Evolutionary conservation across 1,284 basidiomycete species (phyloP).

Genomic region (Pterulicium gracile): DNA sequence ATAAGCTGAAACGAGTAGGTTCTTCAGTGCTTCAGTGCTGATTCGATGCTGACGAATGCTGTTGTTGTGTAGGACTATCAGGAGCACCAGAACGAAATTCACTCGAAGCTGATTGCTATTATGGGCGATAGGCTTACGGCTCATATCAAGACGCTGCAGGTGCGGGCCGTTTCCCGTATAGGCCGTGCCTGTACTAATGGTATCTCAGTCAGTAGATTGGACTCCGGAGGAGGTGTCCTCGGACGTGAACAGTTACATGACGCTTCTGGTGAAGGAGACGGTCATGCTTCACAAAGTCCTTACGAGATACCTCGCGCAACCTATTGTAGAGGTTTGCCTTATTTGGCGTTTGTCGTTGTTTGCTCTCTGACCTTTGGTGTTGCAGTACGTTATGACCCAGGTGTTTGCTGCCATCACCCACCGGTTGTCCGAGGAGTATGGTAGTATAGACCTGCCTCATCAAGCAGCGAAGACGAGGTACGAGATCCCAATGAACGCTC

Average conservation of each 20-base stretch:
- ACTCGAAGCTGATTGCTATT: constrained; percentile 94
- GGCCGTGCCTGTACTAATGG: constrained; percentile 10
- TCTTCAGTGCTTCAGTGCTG: constrained; percentile 7
- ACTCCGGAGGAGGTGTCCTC: constrained; percentile 43
- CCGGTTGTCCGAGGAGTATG: constrained; percentile 77
- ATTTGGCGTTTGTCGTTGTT: constrained; percentile 7
- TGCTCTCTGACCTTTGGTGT: constrained; percentile 7
- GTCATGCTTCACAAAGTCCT: constrained; percentile 95
- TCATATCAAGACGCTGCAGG: constrained; percentile 75
- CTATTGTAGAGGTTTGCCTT: constrained; percentile 67
- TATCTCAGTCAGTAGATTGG: constrained; percentile 78
- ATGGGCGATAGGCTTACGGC: constrained; percentile 92
- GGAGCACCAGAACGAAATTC: constrained; percentile 99
- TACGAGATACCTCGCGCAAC: constrained; percentile 74
- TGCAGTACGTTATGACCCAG: constrained; percentile 81
- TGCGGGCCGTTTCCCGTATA: no score
- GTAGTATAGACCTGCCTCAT: constrained; percentile 68
- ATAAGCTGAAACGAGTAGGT: constrained; percentile 88
- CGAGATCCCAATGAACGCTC: constrained; percentile 15
- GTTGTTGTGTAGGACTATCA: constrained; percentile 73
- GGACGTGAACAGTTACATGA: constrained; percentile 76
- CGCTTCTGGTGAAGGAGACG: constrained; percentile 90
- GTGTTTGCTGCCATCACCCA: constrained; percentile 89
- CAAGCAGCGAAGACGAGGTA: constrained; percentile 78
- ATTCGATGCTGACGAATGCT: constrained; percentile 4